phyloP scores from a whole-genome alignment of 2,329 filamentous ascomycete species.

The Coniochaeta sp. region DNA sequence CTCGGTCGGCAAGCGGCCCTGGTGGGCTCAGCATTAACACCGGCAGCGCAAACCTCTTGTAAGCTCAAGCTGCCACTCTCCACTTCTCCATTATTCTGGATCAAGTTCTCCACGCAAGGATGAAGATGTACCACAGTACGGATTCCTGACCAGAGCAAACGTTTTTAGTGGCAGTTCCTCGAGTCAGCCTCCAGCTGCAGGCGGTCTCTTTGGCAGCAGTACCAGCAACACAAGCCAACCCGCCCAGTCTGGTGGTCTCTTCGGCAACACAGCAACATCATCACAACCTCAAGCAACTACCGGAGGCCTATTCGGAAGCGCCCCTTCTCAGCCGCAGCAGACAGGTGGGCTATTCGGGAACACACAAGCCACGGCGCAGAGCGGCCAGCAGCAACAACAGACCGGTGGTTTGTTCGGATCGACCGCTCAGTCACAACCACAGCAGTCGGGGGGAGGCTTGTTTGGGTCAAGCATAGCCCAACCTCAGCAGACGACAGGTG shows the following conservation, averaged over 20 bases:
- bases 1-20: conserved; percentile 52
- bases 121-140: neutral
- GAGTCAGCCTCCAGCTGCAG: conserved; percentile 23
- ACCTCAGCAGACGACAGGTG: conserved; percentile 13
- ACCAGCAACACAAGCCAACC: conserved; percentile 14
- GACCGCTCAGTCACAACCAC: conserved; percentile 17
- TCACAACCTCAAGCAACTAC: conserved; percentile 23
- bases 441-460: conserved; percentile 19
- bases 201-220: conserved; percentile 24
- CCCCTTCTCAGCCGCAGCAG: conserved; percentile 5
- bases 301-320: conserved; percentile 18
- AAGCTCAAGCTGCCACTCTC: conserved; percentile 18
- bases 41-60: conserved; percentile 51
- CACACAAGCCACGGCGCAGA: conserved; percentile 18
- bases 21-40: conserved; percentile 59
- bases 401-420: conserved; percentile 23
- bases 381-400: conserved; percentile 12
- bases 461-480: conserved; percentile 22
- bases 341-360: conserved; percentile 22
- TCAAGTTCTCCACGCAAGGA: neutral
- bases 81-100: conserved; percentile 7
- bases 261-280: conserved; percentile 19
- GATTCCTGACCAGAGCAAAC: neutral
- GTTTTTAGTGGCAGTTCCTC: conserved; percentile 12
- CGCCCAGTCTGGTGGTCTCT: conserved; percentile 18